Evolutionary conservation across 1,284 basidiomycete genomes (phyloP), one percentile per base, ranked within the genome.

Genomic region (Fomitopsis palustris): DNA sequence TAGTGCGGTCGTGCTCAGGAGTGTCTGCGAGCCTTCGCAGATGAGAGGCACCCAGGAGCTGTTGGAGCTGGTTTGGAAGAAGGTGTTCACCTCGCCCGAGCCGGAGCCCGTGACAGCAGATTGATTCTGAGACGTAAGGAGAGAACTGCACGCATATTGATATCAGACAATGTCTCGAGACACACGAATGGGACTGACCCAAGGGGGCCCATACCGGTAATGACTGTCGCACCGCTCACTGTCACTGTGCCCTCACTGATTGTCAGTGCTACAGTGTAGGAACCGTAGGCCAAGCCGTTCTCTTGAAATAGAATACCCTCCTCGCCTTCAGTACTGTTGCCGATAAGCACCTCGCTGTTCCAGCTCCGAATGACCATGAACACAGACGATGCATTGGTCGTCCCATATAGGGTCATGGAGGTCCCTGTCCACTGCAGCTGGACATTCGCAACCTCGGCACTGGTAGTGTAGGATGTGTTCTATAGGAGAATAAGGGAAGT

Each of bases 391-490:
- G 47, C 23, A 7, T 17, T 51, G n/a, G 31, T 19, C 14, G 27
- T 31, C 2, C 47, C 45, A 16, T 51, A 52, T 6, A 56, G 37
- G 35, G 45, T 51, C 2, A 52, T 35, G 19, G 55, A 29, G 29
- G 55, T 56, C 16, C 55, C 55, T 39, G 33, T 49, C 55, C 55
- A 56, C n/a, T 56, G 29, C 3, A 56, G 19, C 47, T 39, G 17
- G 4, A 56, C 55, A 2, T 31, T 19, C 9, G 43, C 47, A 49
- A 23, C 47, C 9, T 7, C 14, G 1, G 16, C 9, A 2, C 17
- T 25, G 25, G 55, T 51, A 2, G 43, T 56, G 51, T 57, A 53
- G 14, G 43, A 35, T 14, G 38, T 47, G 27, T 35, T 23, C 54
- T 55, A 31, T 31, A 12, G 17, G 6, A 21, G 16, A 9, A 51